A percentile compares a stretch with the other conserved stretches of the same genome.
These are phyloP conservation scores for Helenozyma baotianmanensis DNA, from an alignment of 805 yeast species.

Conservation along the genomic window DNA sequence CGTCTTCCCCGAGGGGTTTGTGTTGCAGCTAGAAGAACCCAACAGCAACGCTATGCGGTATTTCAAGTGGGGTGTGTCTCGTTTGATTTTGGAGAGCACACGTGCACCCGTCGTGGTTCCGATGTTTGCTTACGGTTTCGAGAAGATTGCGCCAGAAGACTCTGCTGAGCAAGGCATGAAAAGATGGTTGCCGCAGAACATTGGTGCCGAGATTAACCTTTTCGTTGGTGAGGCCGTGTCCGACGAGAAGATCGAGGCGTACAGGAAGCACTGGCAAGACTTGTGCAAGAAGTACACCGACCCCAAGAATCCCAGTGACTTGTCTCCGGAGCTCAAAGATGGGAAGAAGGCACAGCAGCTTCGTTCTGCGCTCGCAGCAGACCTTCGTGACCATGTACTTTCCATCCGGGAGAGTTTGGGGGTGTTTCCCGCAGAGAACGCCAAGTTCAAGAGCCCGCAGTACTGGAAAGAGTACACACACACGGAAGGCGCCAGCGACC, in stretches of 20 bases:
- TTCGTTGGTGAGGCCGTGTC: conserved; percentile 69
- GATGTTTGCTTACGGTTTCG: conserved; percentile 80
- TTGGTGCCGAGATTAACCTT: conserved; percentile 65
- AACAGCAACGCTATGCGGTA: conserved; percentile 84
- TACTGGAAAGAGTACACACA: conserved; percentile 73
- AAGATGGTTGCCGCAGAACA: conserved; percentile 55
- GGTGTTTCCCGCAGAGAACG: conserved; percentile 57
- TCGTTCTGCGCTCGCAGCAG: conserved; percentile 66
- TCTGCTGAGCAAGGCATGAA: conserved; percentile 51
- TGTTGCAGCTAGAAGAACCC: conserved; percentile 78
- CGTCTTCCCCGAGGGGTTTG: conserved; percentile 92
- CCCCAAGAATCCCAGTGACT: conserved; percentile 48
- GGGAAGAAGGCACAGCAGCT: conserved; percentile 65
- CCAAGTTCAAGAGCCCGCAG: conserved; percentile 57
- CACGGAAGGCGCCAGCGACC: conserved; percentile 63
- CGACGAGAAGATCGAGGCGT: conserved; percentile 53
- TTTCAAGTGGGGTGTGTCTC: conserved; percentile 92
- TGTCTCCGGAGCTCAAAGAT: conserved; percentile 55
- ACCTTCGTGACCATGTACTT: conserved; percentile 59
- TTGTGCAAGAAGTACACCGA: conserved; percentile 54
- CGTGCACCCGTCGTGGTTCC: conserved; percentile 85
- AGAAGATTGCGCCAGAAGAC: conserved; percentile 78
- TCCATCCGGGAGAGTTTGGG: conserved; percentile 39
- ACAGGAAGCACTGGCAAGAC: conserved; percentile 65
- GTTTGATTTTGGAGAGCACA: conserved; percentile 78